Evolutionary conservation across 1,284 basidiomycete genomes (phyloP), one percentile per base, ranked within the genome.

Genomic region (Neotropicomus parvogracilis): DNA sequence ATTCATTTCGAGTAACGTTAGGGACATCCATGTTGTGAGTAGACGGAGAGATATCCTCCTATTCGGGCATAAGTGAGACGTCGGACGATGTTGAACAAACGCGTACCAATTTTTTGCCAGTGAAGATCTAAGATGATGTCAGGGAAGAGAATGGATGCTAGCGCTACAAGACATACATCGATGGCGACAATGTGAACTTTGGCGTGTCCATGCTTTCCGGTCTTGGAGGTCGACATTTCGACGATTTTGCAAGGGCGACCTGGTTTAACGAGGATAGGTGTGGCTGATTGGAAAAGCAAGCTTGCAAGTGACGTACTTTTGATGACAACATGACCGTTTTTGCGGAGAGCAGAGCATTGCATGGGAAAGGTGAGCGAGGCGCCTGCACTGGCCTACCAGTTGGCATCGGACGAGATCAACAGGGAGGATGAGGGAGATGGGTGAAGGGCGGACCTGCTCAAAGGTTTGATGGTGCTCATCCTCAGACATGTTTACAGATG

Each of bases 201-300:
- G 74, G 97, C 95, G 80, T 99, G 97, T 67, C 95, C 95, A 81
- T 98, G 95, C 85, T 94, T 94, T 59, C 93, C 94, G 46, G 93
- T 97, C 84, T 99, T 99, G 70, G 95, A 99, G 77, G 97, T 99
- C 58, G 95, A 97, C 95, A 99, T 99, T 67, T 94, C 93, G 63
- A 95, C 86, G 74, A 97, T 95, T 81, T 98, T 98, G 91, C 95
- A 99, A 59, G 95, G 95, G 64, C 94, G 88, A 62, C 86, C 87
- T 87, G 57, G 12, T 28, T 35, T 26, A 19, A 38, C 26, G 29
- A 26, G 36, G 50, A 40, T 34, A 37, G 27, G 39, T 26, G 14
- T 17, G 10, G 4, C 20, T 40, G 40, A 40, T 21, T 40, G n/a
- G 45, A 4, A 8, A 36, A 36, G 8, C 44, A 33, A 31, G 26